These are phyloP conservation scores for Gracilaria vermiculophylla DNA, from an alignment of 23 red algal species.

Conservation along the genomic window DNA sequence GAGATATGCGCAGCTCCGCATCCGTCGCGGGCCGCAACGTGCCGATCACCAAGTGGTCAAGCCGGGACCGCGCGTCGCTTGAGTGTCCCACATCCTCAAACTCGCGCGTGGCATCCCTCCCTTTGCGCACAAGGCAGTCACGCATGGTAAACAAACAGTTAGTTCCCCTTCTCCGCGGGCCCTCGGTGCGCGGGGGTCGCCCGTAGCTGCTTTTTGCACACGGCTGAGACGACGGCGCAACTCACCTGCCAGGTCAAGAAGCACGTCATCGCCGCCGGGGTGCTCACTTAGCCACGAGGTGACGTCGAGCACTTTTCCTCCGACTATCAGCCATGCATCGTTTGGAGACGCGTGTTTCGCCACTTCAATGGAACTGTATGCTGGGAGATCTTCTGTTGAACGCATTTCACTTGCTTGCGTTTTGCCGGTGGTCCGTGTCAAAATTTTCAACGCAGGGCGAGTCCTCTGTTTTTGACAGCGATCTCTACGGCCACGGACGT, in stretches of 20 bases:
- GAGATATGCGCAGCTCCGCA: constrained; percentile 55
- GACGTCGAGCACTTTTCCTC: constrained; percentile 88
- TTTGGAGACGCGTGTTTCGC: constrained; percentile 72
- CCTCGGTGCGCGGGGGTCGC: too few relatives aligned
- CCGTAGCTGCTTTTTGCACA: too few relatives aligned
- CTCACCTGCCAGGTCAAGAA: constrained; percentile 88
- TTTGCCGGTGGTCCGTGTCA: too few relatives aligned
- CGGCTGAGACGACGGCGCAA: background rate
- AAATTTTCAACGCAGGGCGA: too few relatives aligned
- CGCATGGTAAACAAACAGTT: background rate
- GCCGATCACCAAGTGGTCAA: constrained; percentile 77
- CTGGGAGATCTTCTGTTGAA: constrained; percentile 46
- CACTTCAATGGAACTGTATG: constrained; percentile 57
- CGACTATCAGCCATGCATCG: constrained; percentile 89
- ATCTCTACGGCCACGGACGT: too few relatives aligned
- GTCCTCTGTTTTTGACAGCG: too few relatives aligned
- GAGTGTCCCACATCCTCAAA: constrained; percentile 99
- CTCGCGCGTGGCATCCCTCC: constrained; percentile 90
- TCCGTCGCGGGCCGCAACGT: constrained; percentile 61
- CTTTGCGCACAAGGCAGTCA: too few relatives aligned
- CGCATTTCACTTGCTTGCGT: constrained; percentile 25
- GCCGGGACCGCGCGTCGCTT: constrained; percentile 78
- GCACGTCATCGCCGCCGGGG: constrained; percentile 92
- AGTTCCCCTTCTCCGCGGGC: too few relatives aligned
- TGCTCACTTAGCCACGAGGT: constrained; percentile 88